Conservation (phyloP, 1,139 yeast species). For the Zygosaccharomyces pseudobailii region DNA sequence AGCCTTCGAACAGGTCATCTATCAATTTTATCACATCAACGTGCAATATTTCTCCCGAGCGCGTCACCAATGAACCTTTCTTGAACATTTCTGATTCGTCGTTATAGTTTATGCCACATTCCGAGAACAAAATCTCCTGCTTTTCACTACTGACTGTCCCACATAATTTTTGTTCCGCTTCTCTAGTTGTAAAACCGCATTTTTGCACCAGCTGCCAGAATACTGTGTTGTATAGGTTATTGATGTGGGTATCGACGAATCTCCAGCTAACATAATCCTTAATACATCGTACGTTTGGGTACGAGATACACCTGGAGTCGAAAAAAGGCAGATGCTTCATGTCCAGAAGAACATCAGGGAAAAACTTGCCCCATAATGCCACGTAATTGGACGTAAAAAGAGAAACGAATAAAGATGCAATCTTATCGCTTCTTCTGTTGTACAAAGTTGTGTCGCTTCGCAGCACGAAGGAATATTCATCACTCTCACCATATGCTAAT, state of each 20-base stretch:
- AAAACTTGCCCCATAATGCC: conserved; percentile 57
- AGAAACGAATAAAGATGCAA: conserved; percentile 76
- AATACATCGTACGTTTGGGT: conserved; percentile 59
- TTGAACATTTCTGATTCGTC: conserved; percentile 82
- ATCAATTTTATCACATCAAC: conserved; percentile 37
- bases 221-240: conserved; percentile 85
- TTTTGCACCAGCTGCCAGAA: conserved; percentile 80
- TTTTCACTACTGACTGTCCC: conserved; percentile 79
- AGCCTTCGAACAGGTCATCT: conserved; percentile 35
- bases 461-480: conserved; percentile 83
- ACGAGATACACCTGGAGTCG: conserved; percentile 85
- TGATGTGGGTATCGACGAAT: conserved; percentile 95
- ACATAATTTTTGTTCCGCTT: conserved; percentile 66
- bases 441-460: conserved; percentile 58
- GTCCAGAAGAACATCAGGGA: conserved; percentile 44
- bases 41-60: conserved; percentile 46
- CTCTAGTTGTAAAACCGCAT: conserved; percentile 68
- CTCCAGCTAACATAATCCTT: conserved; percentile 92
- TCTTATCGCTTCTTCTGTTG: conserved; percentile 74
- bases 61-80: conserved; percentile 73
- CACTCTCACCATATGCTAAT: conserved; percentile 91
- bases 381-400: conserved; percentile 75
- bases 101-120: conserved; percentile 83
- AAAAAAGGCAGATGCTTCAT: conserved; percentile 65
- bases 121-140: conserved; percentile 73